Percentiles rank a stretch among this genome's conserved stretches.
phyloP scores from a whole-genome alignment of 805 yeast genomes.

The Starmerella davenportii region DNA sequence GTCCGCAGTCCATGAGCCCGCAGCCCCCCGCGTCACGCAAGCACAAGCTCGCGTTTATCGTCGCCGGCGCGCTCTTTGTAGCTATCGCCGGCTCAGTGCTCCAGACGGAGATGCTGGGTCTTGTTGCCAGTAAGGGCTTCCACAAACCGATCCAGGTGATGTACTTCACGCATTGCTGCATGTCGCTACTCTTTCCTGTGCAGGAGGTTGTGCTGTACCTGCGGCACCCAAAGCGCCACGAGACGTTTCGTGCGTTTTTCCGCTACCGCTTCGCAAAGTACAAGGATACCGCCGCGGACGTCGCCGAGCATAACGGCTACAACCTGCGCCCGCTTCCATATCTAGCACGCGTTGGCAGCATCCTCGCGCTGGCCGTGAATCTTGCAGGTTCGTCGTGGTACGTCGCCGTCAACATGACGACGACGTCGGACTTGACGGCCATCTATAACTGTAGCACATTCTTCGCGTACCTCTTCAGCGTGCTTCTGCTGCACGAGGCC shows the following conservation, averaged over 20 bases:
- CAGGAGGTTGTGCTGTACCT: slow-evolving; percentile 38
- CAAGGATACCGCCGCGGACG: slow-evolving; percentile 10
- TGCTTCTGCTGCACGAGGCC: slow-evolving; percentile 49
- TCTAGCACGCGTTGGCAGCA: slow-evolving; percentile 28
- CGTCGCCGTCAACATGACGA: slow-evolving; percentile 59
- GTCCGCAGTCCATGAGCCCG: too few relatives aligned
- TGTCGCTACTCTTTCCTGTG: slow-evolving; percentile 57
- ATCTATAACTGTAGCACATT: slow-evolving; percentile 82
- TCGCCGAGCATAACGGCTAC: slow-evolving; percentile 9
- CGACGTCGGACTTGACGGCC: slow-evolving; percentile 76
- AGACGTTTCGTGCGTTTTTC: slow-evolving; percentile 6
- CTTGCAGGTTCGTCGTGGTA: slow-evolving; percentile 76
- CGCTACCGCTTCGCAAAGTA: slow-evolving; percentile 10
- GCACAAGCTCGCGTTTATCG: slow-evolving; percentile 27
- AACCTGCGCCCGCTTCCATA: slow-evolving; percentile 20
- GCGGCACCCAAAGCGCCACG: slow-evolving; percentile 4
- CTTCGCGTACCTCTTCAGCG: slow-evolving; percentile 70
- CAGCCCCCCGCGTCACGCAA: too few relatives aligned
- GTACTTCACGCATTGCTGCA: slow-evolving; percentile 54
- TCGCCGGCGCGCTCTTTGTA: slow-evolving; percentile 30
- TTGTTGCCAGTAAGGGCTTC: slow-evolving; percentile 40
- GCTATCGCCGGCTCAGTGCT: slow-evolving; percentile 46
- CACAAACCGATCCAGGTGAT: slow-evolving; percentile 49
- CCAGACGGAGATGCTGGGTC: slow-evolving; percentile 68
- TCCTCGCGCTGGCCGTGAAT: slow-evolving; percentile 42